Evolutionary conservation across 345 rosid species (phyloP).

Genomic region (Eucalyptus shirleyi): DNA sequence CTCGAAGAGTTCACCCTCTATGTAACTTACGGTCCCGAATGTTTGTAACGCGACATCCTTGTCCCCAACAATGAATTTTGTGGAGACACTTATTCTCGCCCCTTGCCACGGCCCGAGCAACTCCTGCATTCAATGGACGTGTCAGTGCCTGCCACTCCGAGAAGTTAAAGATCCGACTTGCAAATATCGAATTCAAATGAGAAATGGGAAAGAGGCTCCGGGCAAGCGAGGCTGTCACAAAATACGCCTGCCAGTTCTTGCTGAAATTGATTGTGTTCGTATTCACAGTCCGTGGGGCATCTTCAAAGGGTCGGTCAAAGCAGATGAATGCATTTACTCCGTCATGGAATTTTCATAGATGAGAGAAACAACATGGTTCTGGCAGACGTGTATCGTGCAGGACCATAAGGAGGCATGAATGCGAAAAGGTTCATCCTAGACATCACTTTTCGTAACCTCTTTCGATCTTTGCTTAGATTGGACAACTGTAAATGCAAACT

Average conservation of each 20-base stretch:
- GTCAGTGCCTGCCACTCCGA: neutral
- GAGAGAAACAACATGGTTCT: neutral
- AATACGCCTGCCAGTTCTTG: neutral
- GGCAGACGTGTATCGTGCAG: neutral
- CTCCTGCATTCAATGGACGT: neutral
- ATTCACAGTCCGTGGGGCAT: neutral
- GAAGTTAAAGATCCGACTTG: neutral
- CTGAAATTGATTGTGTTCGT: neutral
- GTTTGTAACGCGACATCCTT: neutral
- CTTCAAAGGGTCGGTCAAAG: neutral
- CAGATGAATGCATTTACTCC: neutral
- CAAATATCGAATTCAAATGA: neutral
- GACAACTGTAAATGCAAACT: neutral
- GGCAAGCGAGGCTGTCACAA: neutral
- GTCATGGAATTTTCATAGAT: neutral
- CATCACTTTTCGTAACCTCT: neutral
- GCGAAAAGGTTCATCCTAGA: neutral
- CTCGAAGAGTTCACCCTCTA: neutral
- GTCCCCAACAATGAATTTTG: conserved; percentile 3
- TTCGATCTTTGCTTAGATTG: neutral
- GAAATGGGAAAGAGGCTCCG: neutral
- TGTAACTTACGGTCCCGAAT: neutral
- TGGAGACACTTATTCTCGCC: conserved; percentile 1
- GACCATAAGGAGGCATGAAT: neutral
- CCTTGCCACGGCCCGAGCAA: conserved; percentile 5